Evolutionary conservation across 2,329 filamentous ascomycete genomes (phyloP), one percentile per base, ranked within the genome.

Genomic region (Lachnellula willkommii): DNA sequence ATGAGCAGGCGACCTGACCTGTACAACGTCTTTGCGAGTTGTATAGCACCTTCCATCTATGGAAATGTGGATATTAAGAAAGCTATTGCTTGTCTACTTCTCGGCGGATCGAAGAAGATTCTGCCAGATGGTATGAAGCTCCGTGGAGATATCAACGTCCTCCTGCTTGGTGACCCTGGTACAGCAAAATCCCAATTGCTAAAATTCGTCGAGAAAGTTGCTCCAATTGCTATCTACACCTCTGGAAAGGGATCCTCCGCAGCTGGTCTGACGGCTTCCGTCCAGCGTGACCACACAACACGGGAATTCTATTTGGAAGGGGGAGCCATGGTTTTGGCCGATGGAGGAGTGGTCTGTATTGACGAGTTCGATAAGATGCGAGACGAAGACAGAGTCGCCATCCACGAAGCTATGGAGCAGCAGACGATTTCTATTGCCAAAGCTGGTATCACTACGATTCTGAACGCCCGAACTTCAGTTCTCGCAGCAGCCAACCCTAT

Each of bases 301-400:
- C 83, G 94, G 51, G 94, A 99, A 71, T 99, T 99, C 72, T 99
- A 97, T 68, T 84, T 99, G 0, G 94, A 99, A 77, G 94, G 94
- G 47, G 94, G 94, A 73, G 94, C 94, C 35, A 97, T 99, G 94
- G 94, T 99, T 3, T 83, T 99, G 17, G 94, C 94, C 4, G 94
- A 99, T 64, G 92, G 92, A 2, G 94, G 94, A 66, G 93, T 97
- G 1, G 94, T 97, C 9, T 97, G 94, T 73, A 99, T 99, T 65
- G 94, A 99, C 69, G 94, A 99, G 74, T 99, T 99, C 69, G 94
- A 99, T 77, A 99, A 99, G 79, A 99, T 99, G 94, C 83, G 94
- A 60, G 94, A 99, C 70, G 94, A 99, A 72, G 94, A 99, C 67
- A 83, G 94, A 65, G 94, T 97, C 6, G 94, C 94, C 2, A 99